Conservation (phyloP, 1,139 yeast species). For the Geotrichum siamense region DNA sequence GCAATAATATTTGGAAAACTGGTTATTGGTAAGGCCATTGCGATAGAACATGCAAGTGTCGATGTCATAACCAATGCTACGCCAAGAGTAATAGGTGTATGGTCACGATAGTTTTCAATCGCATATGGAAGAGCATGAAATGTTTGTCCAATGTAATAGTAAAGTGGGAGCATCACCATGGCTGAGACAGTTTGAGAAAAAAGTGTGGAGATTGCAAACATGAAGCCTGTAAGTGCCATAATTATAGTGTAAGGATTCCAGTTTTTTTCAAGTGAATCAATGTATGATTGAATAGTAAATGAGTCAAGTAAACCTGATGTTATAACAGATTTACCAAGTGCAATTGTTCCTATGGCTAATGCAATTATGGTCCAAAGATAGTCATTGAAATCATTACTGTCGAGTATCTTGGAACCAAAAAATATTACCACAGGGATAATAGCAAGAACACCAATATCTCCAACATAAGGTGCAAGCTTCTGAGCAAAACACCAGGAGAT, state of each 20-base stretch:
- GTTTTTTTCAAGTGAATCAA: constrained; percentile 45
- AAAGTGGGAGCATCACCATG: constrained; percentile 80
- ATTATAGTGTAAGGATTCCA: constrained; percentile 62
- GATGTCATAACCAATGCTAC: constrained; percentile 71
- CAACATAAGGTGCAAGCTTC: constrained; percentile 59
- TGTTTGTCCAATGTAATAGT: constrained; percentile 74
- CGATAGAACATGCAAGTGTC: constrained; percentile 78
- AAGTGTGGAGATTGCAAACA: constrained; percentile 80
- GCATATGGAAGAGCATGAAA: too few relatives aligned
- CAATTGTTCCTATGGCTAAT: constrained; percentile 94
- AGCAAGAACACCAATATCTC: constrained; percentile 87
- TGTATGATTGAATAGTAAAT: constrained; percentile 53
- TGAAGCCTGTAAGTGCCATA: constrained; percentile 68
- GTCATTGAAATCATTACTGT: constrained; percentile 81
- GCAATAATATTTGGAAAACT: constrained; percentile 98
- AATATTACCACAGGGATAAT: constrained; percentile 74
- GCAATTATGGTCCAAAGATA: constrained; percentile 92
- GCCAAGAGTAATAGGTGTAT: constrained; percentile 62
- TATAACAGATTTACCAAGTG: constrained; percentile 85
- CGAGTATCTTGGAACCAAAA: constrained; percentile 78
- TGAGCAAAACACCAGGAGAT: constrained; percentile 79
- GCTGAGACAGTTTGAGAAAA: constrained; percentile 96
- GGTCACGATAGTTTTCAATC: too few relatives aligned
- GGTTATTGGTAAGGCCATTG: constrained; percentile 94
- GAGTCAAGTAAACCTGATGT: constrained; percentile 76